Percentiles rank a stretch among this genome's conserved stretches.
These are phyloP conservation scores for California macrophylla DNA, from an alignment of 441 rosid species.

Conservation along the genomic window DNA sequence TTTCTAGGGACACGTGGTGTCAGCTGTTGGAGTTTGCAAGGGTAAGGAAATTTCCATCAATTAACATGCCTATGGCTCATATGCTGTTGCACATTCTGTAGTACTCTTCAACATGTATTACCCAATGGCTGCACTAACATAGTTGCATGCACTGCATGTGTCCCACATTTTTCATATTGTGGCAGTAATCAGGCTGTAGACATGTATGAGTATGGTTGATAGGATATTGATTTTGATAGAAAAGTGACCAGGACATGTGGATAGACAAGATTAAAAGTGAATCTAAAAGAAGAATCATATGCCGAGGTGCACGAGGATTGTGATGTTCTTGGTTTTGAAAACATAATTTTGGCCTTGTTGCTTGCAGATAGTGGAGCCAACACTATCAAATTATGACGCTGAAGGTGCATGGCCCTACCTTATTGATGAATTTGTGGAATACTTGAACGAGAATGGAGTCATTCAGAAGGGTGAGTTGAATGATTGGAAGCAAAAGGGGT, in stretches of 20 bases:
- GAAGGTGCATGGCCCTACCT: constrained; percentile 99
- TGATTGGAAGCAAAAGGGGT: constrained; percentile 23
- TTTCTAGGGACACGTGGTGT: constrained; percentile 91
- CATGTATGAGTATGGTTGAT: background rate
- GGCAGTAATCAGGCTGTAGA: background rate
- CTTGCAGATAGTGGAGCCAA: constrained; percentile 56
- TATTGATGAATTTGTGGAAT: constrained; percentile 87
- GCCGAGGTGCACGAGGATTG: background rate
- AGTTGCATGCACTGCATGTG: background rate
- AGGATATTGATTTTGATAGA: background rate
- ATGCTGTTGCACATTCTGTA: background rate
- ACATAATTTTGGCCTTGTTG: background rate
- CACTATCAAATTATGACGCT: constrained; percentile 62
- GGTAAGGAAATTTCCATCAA: constrained; percentile 27
- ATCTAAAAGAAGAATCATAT: too few relatives aligned
- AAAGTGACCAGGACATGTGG: background rate
- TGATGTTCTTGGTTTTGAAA: background rate
- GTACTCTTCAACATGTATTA: background rate
- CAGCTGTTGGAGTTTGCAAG: constrained; percentile 75
- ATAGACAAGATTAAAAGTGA: background rate
- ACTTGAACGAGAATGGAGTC: constrained; percentile 57
- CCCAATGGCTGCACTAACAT: background rate
- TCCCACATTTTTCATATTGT: background rate
- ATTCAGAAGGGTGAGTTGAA: constrained; percentile 23
- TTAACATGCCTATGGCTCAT: background rate